Conservation (phyloP, 1,139 yeast genomes). For the Nakaseomyces bracarensis region DNA sequence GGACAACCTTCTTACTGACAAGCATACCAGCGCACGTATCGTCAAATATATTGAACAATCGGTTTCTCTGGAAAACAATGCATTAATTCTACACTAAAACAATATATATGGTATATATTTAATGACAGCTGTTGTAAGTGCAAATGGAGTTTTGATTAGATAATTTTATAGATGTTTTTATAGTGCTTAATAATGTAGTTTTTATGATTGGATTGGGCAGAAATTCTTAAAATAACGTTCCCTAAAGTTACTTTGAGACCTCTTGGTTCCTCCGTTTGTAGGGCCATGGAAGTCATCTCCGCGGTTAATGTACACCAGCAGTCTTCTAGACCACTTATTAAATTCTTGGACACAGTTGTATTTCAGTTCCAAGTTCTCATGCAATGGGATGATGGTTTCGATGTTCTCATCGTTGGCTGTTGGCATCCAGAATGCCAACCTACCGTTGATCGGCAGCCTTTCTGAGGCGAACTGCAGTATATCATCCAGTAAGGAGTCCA, state of each 20-base stretch:
- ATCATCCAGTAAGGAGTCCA: slow-evolving; percentile 69
- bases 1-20: slow-evolving; percentile 25
- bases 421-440: slow-evolving; percentile 97
- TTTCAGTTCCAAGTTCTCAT: slow-evolving; percentile 58
- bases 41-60: slow-evolving; percentile 51
- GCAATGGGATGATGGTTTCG: slow-evolving; percentile 70
- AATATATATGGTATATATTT: not conserved
- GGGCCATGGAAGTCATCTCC: slow-evolving; percentile 53
- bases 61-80: slow-evolving; percentile 64
- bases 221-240: slow-evolving; percentile 73
- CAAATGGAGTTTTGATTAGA: not conserved
- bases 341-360: slow-evolving; percentile 81
- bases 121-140: not conserved
- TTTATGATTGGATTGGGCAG: slow-evolving; percentile 25
- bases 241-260: slow-evolving; percentile 50
- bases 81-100: slow-evolving; percentile 37
- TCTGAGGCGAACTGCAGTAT: slow-evolving; percentile 62
- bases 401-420: slow-evolving; percentile 81
- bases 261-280: slow-evolving; percentile 36
- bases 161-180: not conserved
- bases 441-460: slow-evolving; percentile 63
- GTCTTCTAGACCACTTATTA: slow-evolving; percentile 84
- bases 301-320: slow-evolving; percentile 69
- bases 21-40: slow-evolving; percentile 38
- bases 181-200: too few species aligned